A percentile compares a stretch with the other conserved stretches of the same genome.
Evolutionary conservation across 768 basidiomycete genomes (phyloP).

Genomic region (Boletus coccyginus): DNA sequence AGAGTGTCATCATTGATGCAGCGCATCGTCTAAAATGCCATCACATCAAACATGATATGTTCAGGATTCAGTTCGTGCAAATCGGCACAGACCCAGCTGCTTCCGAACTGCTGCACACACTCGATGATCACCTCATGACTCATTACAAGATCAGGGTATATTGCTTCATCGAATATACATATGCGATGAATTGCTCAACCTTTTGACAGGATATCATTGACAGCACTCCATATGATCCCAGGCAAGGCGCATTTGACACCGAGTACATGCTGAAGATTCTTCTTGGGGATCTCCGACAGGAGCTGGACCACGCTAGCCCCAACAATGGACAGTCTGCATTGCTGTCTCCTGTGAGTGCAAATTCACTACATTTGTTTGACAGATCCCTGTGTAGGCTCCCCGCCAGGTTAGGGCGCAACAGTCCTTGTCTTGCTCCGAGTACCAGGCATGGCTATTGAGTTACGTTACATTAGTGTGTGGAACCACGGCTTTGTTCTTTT

Average conservation of each 20-base stretch:
- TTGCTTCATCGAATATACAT: background rate
- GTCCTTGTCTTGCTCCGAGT: conserved; percentile 14
- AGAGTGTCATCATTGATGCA: conserved; percentile 33
- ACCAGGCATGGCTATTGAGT: conserved; percentile 14
- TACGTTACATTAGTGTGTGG: background rate
- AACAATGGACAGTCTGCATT: conserved; percentile 7
- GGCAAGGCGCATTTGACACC: conserved; percentile 29
- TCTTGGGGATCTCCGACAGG: conserved; percentile 24
- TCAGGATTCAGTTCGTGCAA: conserved; percentile 48
- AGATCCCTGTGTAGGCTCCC: conserved; percentile 10
- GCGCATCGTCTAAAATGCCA: conserved; percentile 41
- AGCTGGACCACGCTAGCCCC: conserved; percentile 12
- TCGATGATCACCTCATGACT: conserved; percentile 37
- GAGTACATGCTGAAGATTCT: conserved; percentile 37
- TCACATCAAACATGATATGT: conserved; percentile 34
- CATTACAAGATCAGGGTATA: conserved; percentile 34
- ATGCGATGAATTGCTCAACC: background rate
- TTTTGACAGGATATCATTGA: conserved; percentile 44
- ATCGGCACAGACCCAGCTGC: conserved; percentile 40
- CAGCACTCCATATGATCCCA: conserved; percentile 38
- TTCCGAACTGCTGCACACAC: conserved; percentile 36
- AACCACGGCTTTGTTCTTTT: background rate
- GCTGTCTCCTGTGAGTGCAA: background rate
- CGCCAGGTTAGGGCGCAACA: conserved; percentile 6
- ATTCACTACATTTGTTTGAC: conserved; percentile 1